Evolutionary conservation across 2,329 filamentous ascomycete genomes (phyloP), one percentile per base, ranked within the genome.

Genomic region (Aspergillus intermedius): DNA sequence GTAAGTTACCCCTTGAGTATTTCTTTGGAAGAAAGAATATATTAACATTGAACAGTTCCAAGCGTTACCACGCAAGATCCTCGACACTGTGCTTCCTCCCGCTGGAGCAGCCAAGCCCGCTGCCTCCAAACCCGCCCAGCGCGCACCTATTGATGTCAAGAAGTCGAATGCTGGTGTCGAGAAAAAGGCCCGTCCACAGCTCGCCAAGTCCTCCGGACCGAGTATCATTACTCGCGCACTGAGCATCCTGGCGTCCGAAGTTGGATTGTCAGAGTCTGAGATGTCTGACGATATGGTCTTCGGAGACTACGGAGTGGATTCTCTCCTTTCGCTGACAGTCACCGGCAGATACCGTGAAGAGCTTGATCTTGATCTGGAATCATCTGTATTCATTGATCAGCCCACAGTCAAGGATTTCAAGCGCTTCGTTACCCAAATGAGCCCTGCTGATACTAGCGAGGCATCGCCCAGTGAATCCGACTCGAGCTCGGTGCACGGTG

Each of bases 281-380:
- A 74, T 83, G 46, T 76, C 80, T 10, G 78, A 82, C 46, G 77
- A 80, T 46, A 74, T 80, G 46, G 77, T 78, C 44, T 83, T 82
- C 55, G 78, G 81, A 55, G 80, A 82, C 57, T 75, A 82, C 21
- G 80, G 80, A 50, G 79, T 83, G 28, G 80, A 83, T 63, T 83
- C 80, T 6, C 70, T 83, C 15, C 75, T 83, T 54, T 81, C 80
- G 1, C 60, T 83, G 49, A 82, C 79, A 23, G 80, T 82, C 54
- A 81, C 79, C 41, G 79, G 79, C 54, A 77, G 77, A 59, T 81
- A 82, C 67, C 77, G 79, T 37, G 80, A 83, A 60, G 80, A 82
- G 42, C 71, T 82, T 19, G 76, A 80, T 51, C 68, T 82, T 52
- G 79, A 82, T 46, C 75, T 82, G 48, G 75, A 77, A 48, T 79